Base-by-base conservation (phyloP, 2,329 filamentous ascomycete genomes). In the Pestalotiopsis sp. region DNA sequence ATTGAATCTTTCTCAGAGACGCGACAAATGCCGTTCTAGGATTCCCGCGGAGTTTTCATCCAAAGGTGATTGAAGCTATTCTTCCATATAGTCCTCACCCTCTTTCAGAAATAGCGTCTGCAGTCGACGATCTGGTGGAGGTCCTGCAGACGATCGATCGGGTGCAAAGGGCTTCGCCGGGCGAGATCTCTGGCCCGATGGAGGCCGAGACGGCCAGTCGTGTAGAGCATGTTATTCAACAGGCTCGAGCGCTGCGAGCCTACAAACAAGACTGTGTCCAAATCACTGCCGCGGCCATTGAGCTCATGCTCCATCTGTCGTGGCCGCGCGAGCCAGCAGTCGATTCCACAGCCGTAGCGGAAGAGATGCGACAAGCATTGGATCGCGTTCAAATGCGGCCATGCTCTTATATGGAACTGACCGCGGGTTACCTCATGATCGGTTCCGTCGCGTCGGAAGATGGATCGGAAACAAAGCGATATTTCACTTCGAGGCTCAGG, bases 351-450 rank as follows among this genome's bases (percentile, higher is more conserved):
- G 20, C 69, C 11, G 14, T 71, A n/a, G 73, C 73, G 0, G 63
- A 68, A 3, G 69, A 74, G 36, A 66, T 76, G 27, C 70, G 72
- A 69, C 63, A 69, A 25, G 58, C 70, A 3, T 66, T 73, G 13
- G 56, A 58, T 17, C 59, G 65, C 23, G 63, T 69, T 1, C 72
- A 66, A 13, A 60, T 73, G 12, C 70, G 69, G 38, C 68, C 70
- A 2, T 76, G 74, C 36, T 68, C 68, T 17, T 74, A 71, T 25
- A 72, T 72, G 72, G 70, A 75, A 56, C 59, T 76, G 20, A 76
- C 74, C 12, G 74, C 70, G 11, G 75, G 71, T 64, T 69, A 68
- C 20, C 63, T 74, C 59, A 72, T 76, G 61, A 52, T 76, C 23
- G 74, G 74, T 20, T 73, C 74, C 11, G 66, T 76, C 9, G 71